Evolutionary conservation across 345 rosid species (phyloP).

Genomic region (Gossypium raimondii): DNA sequence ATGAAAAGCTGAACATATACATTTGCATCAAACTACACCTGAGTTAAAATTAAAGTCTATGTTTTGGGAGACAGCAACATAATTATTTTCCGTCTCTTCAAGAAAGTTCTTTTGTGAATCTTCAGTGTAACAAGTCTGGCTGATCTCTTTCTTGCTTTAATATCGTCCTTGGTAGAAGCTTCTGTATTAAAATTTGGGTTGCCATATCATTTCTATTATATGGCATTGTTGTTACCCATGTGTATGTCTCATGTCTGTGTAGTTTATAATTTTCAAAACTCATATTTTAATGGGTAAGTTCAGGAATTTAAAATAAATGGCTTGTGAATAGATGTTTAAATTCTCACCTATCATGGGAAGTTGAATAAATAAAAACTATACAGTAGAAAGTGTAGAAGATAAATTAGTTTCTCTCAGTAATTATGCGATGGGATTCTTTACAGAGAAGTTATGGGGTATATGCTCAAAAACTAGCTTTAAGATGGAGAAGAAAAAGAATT

Average conservation of each 20-base stretch:
- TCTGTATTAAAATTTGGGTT: neutral
- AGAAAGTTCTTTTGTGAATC: neutral
- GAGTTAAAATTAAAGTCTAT: too few relatives aligned
- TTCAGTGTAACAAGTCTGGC: neutral
- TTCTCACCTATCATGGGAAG: neutral
- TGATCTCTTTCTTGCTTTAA: too few relatives aligned
- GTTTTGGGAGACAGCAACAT: too few relatives aligned
- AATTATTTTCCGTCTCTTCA: too few relatives aligned
- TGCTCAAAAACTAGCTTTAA: too few relatives aligned
- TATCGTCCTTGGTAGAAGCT: too few relatives aligned
- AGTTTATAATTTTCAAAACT: neutral
- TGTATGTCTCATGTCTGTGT: too few relatives aligned
- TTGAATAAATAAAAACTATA: neutral
- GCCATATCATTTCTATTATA: neutral
- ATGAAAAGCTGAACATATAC: too few relatives aligned
- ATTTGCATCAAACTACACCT: too few relatives aligned
- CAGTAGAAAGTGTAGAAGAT: neutral
- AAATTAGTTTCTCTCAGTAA: neutral
- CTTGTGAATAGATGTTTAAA: neutral
- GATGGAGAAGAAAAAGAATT: too few relatives aligned
- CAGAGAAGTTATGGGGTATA: neutral
- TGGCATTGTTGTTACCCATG: too few relatives aligned
- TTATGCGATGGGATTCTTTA: neutral
- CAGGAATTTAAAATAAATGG: neutral
- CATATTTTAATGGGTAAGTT: neutral